Evolutionary conservation across 495 filamentous ascomycete species (phyloP), one percentile per base, ranked within the genome.

Genomic region (Penicillium lagena): DNA sequence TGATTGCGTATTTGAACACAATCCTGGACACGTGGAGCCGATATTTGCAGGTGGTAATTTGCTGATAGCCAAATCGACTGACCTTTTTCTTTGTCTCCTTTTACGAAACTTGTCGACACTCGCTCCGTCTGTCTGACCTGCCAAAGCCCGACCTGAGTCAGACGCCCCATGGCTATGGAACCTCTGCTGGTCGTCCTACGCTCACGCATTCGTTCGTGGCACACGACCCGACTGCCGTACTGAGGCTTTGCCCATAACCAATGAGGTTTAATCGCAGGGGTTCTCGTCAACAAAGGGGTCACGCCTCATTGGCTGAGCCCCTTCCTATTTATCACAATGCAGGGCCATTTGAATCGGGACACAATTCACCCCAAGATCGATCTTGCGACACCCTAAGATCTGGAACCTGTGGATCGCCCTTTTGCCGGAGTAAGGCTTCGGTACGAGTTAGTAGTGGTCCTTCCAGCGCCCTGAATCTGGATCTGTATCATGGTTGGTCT

Each of bases 21-120:
- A 34, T 36, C 40, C 14, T 12, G 35, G 27, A 37, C 43, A 50
- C 49, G 56, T 56, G 56, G 47, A 34, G 39, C 30, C 40, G 22
- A 22, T 22, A 22, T 22, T 22, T 4, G 0, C 22, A 22, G n/a
- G 29, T 12, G 30, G n/a, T 39, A 17, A 31, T 28, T 43, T 28
- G 22, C 41, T 31, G 12, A 49, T 36, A 14, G 43, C 37, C 31
- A 22, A 22, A 22, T 9, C 41, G n/a, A 40, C 35, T 17, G 17
- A 27, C 22, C 22, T 34, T 39, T 41, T 45, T 35, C n/a, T 43
- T 40, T 42, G 9, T 30, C n/a, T n/a, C 37, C 11, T 36, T 34
- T 37, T 31, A 36, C 30, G 4, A 33, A n/a, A 45, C 45, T 47
- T 31, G 37, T 46, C 46, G 7, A 31, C 27, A 5, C 4, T 22